Evolutionary conservation across 148 eudicot genomes (phyloP).

Genomic region (Chenopodium berlandieri): DNA sequence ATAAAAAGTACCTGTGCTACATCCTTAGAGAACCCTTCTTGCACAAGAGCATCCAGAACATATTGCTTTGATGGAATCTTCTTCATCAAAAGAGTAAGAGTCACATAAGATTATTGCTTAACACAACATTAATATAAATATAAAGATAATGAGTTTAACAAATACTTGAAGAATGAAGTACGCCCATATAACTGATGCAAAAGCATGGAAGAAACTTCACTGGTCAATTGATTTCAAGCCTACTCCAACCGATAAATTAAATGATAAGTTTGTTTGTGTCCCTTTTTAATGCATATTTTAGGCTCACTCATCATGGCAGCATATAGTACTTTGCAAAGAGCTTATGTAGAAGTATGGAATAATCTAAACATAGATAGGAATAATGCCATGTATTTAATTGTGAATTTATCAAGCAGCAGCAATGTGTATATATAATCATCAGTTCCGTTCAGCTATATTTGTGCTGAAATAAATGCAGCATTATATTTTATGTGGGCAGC

Average conservation of each 20-base stretch:
- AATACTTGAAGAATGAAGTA: neutral
- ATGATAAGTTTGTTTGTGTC: neutral
- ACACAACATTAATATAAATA: neutral
- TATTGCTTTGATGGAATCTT: slow-evolving; percentile 79
- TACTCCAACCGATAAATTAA: neutral
- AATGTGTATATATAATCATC: too few species aligned
- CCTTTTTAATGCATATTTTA: neutral
- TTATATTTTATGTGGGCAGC: neutral
- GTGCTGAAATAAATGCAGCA: neutral
- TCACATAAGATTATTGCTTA: neutral
- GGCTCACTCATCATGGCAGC: neutral
- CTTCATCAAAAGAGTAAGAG: slow-evolving; percentile 31
- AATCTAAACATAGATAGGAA: neutral
- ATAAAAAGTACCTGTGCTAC: slow-evolving; percentile 68
- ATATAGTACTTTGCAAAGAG: neutral
- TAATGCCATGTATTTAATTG: too few species aligned
- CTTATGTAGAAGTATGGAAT: neutral
- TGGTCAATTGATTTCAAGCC: neutral
- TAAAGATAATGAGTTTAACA: neutral
- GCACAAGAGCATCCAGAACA: slow-evolving; percentile 59
- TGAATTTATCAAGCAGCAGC: too few species aligned
- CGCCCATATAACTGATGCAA: neutral
- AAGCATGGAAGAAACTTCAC: neutral
- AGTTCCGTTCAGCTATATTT: too few species aligned
- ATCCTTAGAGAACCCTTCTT: slow-evolving; percentile 74